phyloP scores from a whole-genome alignment of 148 eudicot species.

The Silene latifolia region DNA sequence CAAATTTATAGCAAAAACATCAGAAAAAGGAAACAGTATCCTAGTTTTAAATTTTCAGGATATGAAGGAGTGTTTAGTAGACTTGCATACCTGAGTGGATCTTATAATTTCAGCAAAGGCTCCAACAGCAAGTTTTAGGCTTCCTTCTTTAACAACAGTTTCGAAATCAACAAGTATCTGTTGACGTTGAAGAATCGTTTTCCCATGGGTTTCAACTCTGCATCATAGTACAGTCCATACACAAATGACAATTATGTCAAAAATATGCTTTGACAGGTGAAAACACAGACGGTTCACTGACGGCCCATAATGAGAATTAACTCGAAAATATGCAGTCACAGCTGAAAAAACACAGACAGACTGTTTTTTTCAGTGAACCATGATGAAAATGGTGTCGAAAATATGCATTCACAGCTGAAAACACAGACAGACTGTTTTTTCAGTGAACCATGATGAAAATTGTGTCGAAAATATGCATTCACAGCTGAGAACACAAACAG shows the following conservation, averaged over 20 bases:
- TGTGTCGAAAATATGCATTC: no score
- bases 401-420: no score
- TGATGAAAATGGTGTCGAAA: no score
- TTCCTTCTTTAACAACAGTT: not conserved
- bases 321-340: no score
- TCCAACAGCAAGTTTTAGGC: conserved; percentile 51
- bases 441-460: not conserved
- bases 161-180: conserved; percentile 29
- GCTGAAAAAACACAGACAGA: not conserved
- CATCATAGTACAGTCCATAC: conserved; percentile 11
- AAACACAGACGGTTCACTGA: no score
- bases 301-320: no score
- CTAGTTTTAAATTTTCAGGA: not conserved
- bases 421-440: not conserved
- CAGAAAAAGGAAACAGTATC: not conserved
- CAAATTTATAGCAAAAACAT: not conserved
- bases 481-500: no score
- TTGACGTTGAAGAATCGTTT: conserved; percentile 28
- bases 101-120: conserved; percentile 76
- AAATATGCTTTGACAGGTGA: no score
- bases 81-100: conserved; percentile 58
- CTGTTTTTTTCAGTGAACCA: no score
- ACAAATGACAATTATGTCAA: not conserved
- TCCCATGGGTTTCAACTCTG: conserved; percentile 32
- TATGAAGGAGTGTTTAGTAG: not conserved